phyloP scores from a whole-genome alignment of 1,284 basidiomycete genomes.

The Anthracocystis panici-leucophaei region DNA sequence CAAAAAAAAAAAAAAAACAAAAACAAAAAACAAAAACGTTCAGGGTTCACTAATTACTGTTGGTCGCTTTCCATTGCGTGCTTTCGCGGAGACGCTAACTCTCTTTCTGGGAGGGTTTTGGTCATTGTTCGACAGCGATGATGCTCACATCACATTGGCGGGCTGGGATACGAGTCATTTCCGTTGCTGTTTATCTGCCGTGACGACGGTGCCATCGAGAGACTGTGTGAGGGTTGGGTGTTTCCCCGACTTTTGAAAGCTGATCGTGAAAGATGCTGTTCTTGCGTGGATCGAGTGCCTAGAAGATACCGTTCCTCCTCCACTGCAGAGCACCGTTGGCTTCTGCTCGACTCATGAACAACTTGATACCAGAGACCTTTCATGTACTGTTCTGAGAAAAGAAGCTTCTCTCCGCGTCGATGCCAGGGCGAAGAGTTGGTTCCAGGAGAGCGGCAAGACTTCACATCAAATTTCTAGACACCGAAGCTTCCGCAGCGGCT shows the following conservation, averaged over 20 bases:
- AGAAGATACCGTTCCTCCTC: neutral
- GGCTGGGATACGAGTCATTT: neutral
- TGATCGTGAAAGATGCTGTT: neutral
- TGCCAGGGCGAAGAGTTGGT: no score
- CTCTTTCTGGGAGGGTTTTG: no score
- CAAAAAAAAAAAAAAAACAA: no score
- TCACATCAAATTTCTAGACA: neutral
- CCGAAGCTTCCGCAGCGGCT: neutral
- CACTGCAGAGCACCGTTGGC: no score
- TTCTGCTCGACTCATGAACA: no score
- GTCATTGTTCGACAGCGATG: no score
- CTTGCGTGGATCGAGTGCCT: neutral
- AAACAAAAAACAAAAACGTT: constrained; percentile 1
- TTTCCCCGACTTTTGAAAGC: neutral
- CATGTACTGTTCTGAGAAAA: no score
- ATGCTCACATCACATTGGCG: no score
- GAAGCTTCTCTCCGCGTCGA: no score
- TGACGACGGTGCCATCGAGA: neutral
- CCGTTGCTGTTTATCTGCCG: constrained; percentile 14
- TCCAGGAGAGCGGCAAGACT: no score
- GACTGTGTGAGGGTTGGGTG: no score
- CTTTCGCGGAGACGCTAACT: neutral
- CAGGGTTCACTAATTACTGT: neutral
- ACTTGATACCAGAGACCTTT: no score
- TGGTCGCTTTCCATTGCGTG: constrained; percentile 15